Evolutionary conservation across 2,329 filamentous ascomycete genomes (phyloP).

Genomic region (Microsporum canis): DNA sequence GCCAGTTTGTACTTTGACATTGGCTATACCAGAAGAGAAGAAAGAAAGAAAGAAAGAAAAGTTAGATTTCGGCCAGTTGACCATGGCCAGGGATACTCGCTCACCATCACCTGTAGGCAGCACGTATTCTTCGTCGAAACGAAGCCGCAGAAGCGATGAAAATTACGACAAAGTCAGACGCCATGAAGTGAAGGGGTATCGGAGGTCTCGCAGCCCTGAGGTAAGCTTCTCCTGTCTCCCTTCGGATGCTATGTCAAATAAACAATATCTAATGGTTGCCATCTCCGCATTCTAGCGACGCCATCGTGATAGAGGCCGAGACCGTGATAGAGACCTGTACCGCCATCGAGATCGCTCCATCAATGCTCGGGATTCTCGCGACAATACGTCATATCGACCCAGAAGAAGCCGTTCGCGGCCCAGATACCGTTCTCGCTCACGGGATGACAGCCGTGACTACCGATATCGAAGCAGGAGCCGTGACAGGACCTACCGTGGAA

Average conservation of each 20-base stretch:
- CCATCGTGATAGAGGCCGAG: constrained; percentile 40
- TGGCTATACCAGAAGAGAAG: not conserved
- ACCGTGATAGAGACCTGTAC: constrained; percentile 46
- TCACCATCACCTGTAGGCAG: constrained; percentile 92
- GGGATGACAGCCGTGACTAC: constrained; percentile 47
- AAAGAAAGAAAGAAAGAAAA: constrained; percentile 12
- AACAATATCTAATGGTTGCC: constrained; percentile 6
- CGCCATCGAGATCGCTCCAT: constrained; percentile 35
- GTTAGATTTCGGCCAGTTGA: constrained; percentile 39
- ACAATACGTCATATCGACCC: constrained; percentile 54
- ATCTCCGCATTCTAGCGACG: constrained; percentile 46
- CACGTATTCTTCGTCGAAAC: constrained; percentile 61
- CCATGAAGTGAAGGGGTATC: constrained; percentile 39
- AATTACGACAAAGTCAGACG: constrained; percentile 42
- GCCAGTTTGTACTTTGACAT: not conserved
- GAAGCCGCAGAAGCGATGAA: constrained; percentile 44
- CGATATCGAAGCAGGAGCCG: constrained; percentile 54
- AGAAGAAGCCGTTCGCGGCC: constrained; percentile 55
- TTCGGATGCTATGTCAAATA: not conserved
- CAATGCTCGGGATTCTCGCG: constrained; percentile 38
- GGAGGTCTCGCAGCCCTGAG: constrained; percentile 39
- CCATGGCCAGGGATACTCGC: constrained; percentile 55
- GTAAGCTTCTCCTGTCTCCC: constrained; percentile 24
- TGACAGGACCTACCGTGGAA: constrained; percentile 56
- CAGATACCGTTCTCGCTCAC: constrained; percentile 48